A percentile compares a stretch with the other conserved stretches of the same genome.
Evolutionary conservation across 768 basidiomycete species (phyloP).

Genomic region (Tephrocybe rancida): DNA sequence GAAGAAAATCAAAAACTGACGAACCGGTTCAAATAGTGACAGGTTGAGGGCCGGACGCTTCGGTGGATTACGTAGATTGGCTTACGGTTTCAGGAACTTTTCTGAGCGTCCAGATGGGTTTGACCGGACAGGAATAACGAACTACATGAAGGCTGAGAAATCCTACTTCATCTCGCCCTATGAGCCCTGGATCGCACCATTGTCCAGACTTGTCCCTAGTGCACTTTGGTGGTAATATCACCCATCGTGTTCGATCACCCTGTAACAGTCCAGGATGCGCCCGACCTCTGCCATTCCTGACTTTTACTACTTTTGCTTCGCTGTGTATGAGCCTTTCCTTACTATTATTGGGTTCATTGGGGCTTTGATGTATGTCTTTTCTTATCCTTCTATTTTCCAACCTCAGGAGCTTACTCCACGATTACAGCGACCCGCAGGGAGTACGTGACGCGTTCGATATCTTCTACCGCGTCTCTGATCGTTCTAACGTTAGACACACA

Average conservation of each 20-base stretch:
- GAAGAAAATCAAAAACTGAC: slow-evolving; percentile 14
- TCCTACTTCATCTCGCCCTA: slow-evolving; percentile 16
- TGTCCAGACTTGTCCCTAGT: slow-evolving; percentile 1
- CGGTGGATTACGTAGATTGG: slow-evolving; percentile 12
- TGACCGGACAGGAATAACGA: slow-evolving; percentile 15
- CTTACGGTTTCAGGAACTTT: slow-evolving; percentile 13
- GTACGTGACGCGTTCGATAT: slow-evolving; percentile 37
- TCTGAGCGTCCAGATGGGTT: slow-evolving; percentile 1
- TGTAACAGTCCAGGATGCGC: slow-evolving; percentile 32
- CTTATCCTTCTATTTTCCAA: neutral
- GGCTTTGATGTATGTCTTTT: slow-evolving; percentile 44
- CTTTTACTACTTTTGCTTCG: slow-evolving; percentile 75
- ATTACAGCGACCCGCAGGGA: slow-evolving; percentile 58
- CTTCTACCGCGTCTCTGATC: neutral
- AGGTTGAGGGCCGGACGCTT: slow-evolving; percentile 39
- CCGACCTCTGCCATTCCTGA: slow-evolving; percentile 67
- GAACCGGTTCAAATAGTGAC: slow-evolving; percentile 25
- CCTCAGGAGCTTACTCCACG: slow-evolving; percentile 7
- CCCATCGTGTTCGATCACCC: neutral
- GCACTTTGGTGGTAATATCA: slow-evolving; percentile 11
- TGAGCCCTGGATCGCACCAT: slow-evolving; percentile 11
- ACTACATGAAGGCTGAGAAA: slow-evolving; percentile 20
- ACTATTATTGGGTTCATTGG: slow-evolving; percentile 68
- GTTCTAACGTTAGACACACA: slow-evolving; percentile 56
- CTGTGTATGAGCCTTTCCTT: slow-evolving; percentile 72